Base-by-base conservation (phyloP, 1,284 basidiomycete genomes). In the Peniophora sp. region DNA sequence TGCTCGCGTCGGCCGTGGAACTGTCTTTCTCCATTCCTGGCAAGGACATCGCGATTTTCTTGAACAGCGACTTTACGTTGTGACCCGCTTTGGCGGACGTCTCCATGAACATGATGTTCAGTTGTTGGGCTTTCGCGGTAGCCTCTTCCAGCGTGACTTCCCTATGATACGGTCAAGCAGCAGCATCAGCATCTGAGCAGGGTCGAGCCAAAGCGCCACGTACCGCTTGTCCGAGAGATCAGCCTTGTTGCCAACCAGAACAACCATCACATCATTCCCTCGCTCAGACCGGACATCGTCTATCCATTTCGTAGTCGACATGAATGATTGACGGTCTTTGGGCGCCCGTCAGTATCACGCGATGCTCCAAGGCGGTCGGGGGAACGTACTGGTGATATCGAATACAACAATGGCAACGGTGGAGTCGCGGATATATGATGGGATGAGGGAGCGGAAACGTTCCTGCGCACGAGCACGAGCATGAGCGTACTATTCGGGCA, bases 61-160 rank as follows among this genome's bases (percentile, higher is more conserved):
- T 92, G 80, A 99, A 99, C 55, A 99, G 71, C 56, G 90, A 90
- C 75, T 99, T 99, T 58, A 99, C 97, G 60, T 99, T 99, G 68
- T 99, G 96, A 2, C 97, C 97, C 2, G 97, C 97, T 68, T 99
- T 99, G 34, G 97, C 97, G 32, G 93, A 97, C 3, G 97, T 99
- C 72, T 99, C 97, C 85, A 99, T 97, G 64, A 97, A 97, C 89
- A 99, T 93, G 61, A 99, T 90, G 62, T 88, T 88, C 56, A 97
- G 76, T 65, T 97, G 88, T 50, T 92, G 88, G n/a, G 95, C 83
- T 62, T 92, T 92, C 53, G 88, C 83, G 47, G 96, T 96, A 15
- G 96, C 93, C 64, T 99, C 96, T 66, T 99, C 97, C 5, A 95
- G 79, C 3, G 96, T 98, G n/a, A 99, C 96, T 85, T 99, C 93